Evolutionary conservation across 2,329 filamentous ascomycete genomes (phyloP).

Genomic region (Hortaea sp.): DNA sequence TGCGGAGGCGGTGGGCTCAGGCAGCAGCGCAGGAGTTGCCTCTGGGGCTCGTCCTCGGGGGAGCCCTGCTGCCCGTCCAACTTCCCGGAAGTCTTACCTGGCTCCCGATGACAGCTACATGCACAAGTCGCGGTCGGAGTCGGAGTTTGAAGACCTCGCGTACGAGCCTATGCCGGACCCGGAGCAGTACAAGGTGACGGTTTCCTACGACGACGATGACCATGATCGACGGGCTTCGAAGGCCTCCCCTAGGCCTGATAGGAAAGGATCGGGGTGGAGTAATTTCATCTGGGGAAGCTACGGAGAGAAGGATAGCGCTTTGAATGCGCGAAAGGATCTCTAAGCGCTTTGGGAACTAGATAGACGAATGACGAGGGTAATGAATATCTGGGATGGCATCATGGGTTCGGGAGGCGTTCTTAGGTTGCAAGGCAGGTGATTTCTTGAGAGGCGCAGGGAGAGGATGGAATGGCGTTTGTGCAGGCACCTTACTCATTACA

Average conservation of each 20-base stretch:
- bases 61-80: conserved; percentile 9
- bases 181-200: conserved; percentile 13
- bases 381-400: background rate
- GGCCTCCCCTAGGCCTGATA: conserved; percentile 4
- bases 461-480: no score
- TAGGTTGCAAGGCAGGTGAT: no score
- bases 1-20: conserved; percentile 50
- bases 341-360: background rate
- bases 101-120: conserved; percentile 36
- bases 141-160: conserved; percentile 60
- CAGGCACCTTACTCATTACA: no score
- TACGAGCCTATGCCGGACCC: conserved; percentile 29
- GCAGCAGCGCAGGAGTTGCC: conserved; percentile 7
- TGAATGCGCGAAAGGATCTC: conserved; percentile 21
- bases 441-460: no score
- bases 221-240: conserved; percentile 2
- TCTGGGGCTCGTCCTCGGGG: conserved; percentile 12
- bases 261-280: conserved; percentile 20
- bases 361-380: background rate
- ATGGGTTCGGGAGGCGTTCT: no score
- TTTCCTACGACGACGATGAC: conserved; percentile 3
- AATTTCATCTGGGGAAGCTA: conserved; percentile 28
- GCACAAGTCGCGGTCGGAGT: conserved; percentile 74
- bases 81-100: conserved; percentile 20
- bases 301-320: conserved; percentile 26